Conservation (phyloP, 805 yeast genomes). For the Jamesozyma spencerorum region DNA sequence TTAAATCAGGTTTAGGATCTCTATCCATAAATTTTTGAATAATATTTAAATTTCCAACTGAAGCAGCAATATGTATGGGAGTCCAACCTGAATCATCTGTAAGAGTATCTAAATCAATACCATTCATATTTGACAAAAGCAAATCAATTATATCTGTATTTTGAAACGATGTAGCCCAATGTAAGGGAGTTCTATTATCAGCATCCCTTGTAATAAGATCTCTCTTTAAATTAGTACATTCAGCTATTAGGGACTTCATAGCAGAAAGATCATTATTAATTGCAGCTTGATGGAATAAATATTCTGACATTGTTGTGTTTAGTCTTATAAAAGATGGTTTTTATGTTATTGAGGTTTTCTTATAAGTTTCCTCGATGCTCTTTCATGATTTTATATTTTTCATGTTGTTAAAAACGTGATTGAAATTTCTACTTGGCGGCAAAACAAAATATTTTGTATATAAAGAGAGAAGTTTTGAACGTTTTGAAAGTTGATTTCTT, state of each 20-base stretch:
- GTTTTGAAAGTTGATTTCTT: no score
- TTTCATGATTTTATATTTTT: no score
- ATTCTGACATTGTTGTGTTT: conserved; percentile 8
- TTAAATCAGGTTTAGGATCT: conserved; percentile 48
- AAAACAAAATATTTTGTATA: no score
- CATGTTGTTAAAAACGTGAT: no score
- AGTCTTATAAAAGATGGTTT: no score
- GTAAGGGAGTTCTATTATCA: conserved; percentile 73
- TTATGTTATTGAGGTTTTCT: no score
- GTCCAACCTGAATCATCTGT: conserved; percentile 81
- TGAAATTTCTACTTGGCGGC: no score
- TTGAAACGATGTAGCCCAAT: conserved; percentile 77
- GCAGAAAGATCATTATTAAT: conserved; percentile 46
- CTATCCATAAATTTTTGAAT: conserved; percentile 41
- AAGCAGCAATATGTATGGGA: conserved; percentile 72
- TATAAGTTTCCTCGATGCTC: no score
- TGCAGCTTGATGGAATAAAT: conserved; percentile 53
- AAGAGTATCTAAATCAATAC: conserved; percentile 56
- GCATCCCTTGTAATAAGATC: conserved; percentile 44
- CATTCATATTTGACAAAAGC: conserved; percentile 29
- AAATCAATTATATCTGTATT: conserved; percentile 41
- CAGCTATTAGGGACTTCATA: conserved; percentile 42
- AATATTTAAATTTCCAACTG: conserved; percentile 55
- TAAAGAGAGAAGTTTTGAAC: no score
- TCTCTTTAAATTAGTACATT: conserved; percentile 35